Evolutionary conservation across 306 rosid genomes (phyloP), one percentile per base, ranked within the genome.

Genomic region (Crotalaria pallida): DNA sequence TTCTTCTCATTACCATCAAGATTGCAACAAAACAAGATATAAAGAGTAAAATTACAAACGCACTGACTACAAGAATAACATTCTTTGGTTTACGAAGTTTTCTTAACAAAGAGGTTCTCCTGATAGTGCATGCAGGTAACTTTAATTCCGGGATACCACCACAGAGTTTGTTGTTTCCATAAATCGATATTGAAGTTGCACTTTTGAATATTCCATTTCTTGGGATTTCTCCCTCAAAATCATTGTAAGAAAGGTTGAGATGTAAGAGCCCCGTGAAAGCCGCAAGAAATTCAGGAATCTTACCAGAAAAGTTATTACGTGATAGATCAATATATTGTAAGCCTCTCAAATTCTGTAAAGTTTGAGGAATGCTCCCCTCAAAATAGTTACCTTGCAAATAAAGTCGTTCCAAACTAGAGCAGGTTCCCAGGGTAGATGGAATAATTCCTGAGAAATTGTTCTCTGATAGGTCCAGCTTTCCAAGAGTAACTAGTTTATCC

Each of bases 331-430:
- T 60, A 4, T 74, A 74, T 16, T 38, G 58, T 23, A 77, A 70
- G 1, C 83, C 81, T 84, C 79, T 74, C 73, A 81, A 60, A 22
- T 26, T 19, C 15, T 50, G 17, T 3, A 81, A 5, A 61, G 63
- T 52, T 44, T 22, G 59, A 66, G 83, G 81, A 55, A 81, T 71
- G 48, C 2, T 64, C 33, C 88, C 82, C 38, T 61, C 43, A 17
- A 84, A 75, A 41, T 61, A 50, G 65, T 84, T 84, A 3, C 69
- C 83, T 51, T 77, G 72, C 83, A 84, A 48, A 45, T 61, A 31
- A 10, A 80, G 36, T 27, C 8, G 4, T 10, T 65, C 68, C 50
- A 84, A 81, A 69, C 83, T 71, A 65, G 7, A 10, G 12, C 83
- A 75, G 1, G 58, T 62, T 0, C 85, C 81, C 7, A 84, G 26